Conservation (phyloP, 169 alveolate species). For the Cryptosporidium sp. region DNA sequence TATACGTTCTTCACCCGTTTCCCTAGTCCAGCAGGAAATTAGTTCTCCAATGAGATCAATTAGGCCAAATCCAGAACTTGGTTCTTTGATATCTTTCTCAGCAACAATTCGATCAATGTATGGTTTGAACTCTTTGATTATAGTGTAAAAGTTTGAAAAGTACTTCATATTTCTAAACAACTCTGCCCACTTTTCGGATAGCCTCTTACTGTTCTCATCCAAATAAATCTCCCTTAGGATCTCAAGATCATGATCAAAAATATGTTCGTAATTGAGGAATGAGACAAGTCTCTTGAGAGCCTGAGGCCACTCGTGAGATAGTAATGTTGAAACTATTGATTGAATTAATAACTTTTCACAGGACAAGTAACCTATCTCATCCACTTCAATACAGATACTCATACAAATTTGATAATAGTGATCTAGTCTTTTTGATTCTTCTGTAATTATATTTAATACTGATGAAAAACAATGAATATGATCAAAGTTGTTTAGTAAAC, state of each 20-base stretch:
- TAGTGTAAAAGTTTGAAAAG: constrained; percentile 9
- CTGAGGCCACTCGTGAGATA: not conserved
- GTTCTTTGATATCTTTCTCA: not conserved
- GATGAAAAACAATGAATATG: constrained; percentile 55
- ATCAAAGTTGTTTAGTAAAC: constrained; percentile 26
- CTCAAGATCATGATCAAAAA: constrained; percentile 39
- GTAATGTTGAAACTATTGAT: constrained; percentile 14
- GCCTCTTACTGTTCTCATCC: constrained; percentile 2
- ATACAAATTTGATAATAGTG: constrained; percentile 69
- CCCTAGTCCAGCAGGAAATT: constrained; percentile 51
- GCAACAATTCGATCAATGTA: not conserved
- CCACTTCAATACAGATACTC: constrained; percentile 57
- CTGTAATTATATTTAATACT: not conserved
- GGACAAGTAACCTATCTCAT: constrained; percentile 8
- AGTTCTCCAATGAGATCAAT: constrained; percentile 48
- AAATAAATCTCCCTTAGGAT: constrained; percentile 26
- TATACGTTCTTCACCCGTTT: constrained; percentile 6
- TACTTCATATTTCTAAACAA: not conserved
- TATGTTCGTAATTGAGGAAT: not conserved
- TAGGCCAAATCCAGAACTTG: constrained; percentile 39
- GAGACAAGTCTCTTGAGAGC: constrained; percentile 7
- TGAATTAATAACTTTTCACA: constrained; percentile 45
- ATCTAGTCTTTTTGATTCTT: constrained; percentile 52
- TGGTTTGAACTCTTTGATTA: not conserved
- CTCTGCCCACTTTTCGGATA: constrained; percentile 12